Base-by-base conservation (phyloP, 2,329 filamentous ascomycete genomes). In the Parastagonospora avenae region DNA sequence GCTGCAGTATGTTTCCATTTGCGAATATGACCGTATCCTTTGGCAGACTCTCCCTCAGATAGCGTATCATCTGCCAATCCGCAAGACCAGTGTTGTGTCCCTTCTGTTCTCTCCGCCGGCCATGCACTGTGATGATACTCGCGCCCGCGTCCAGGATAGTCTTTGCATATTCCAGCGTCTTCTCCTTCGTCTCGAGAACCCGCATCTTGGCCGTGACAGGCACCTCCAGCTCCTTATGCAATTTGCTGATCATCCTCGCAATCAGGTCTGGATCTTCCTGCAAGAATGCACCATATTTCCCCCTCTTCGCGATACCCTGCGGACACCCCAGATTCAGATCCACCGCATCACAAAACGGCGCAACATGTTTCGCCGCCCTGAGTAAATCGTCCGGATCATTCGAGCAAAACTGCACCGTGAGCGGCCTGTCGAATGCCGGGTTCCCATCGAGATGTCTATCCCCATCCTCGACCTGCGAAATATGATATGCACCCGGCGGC, bases 361-460 rank as follows among this genome's bases (percentile, higher is more conserved):
- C 87, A 0, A 91, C 92, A 54, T 87, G 82, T 57, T 83, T 82
- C 0, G 93, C 94, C 0, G 94, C 92, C 27, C 82, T 81, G 41
- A 97, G 85, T 15, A 96, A 82, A 46, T 89, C 85, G n/a, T 89
- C 82, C 0, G 91, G 85, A 53, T 94, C 87, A 74, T 94, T 95
- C 55, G 91, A 90, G 80, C 94, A 99, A 75, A 99, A 99, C 69
- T 99, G 94, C 2, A 97, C 93, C 64, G 97, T 92, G 8, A 97
- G 85, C 0, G 94, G 94, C 5, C 94, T 84, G 74, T 99, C 94
- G 52, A 92, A 79, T 11, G 80, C 68, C 0, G 92, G 89, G 73
- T 97, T 93, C 37, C 94, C 94, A 75, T 99, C 94, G 24, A 97
- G 86, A 56, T 71, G 60, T 19, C 59, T 59, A 8, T 70, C 64